Conservation (phyloP, 148 eudicot species). For the Spergularia bocconei region DNA sequence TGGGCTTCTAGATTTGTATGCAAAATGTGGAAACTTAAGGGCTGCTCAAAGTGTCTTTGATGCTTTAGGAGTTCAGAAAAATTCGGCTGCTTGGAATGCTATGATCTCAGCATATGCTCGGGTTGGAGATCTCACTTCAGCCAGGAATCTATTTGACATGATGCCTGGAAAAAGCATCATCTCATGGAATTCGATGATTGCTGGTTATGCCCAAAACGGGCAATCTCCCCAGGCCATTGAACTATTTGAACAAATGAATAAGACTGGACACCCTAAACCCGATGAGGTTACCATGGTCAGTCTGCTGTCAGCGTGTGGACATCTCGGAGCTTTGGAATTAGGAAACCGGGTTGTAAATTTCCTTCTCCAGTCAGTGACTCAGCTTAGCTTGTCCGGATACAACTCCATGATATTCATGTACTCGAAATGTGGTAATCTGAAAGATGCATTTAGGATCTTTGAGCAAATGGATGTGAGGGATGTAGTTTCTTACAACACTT, state of each 20-base stretch:
- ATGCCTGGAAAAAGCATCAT: constrained; percentile 43
- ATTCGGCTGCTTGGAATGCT: constrained; percentile 47
- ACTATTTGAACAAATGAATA: constrained; percentile 52
- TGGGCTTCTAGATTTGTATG: constrained; percentile 60
- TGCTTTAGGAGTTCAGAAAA: constrained; percentile 34
- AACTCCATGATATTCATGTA: constrained; percentile 68
- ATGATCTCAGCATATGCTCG: constrained; percentile 65
- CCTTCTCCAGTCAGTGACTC: constrained; percentile 28
- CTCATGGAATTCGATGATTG: constrained; percentile 71
- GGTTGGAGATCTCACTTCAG: constrained; percentile 49
- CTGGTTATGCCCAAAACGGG: constrained; percentile 72
- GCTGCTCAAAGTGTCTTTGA: constrained; percentile 44
- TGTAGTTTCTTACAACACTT: constrained; percentile 57
- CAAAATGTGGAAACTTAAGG: constrained; percentile 50
- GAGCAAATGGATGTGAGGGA: constrained; percentile 45
- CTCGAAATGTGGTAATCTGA: constrained; percentile 66
- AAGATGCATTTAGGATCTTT: constrained; percentile 45
- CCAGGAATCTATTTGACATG: constrained; percentile 45
- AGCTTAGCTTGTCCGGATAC: constrained; percentile 44
- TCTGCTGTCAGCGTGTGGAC: constrained; percentile 68
- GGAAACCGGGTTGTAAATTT: constrained; percentile 44
- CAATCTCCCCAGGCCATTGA: constrained; percentile 50
- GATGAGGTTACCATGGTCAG: constrained; percentile 63
- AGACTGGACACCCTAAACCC: constrained; percentile 29
- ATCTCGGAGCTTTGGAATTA: constrained; percentile 60